Conservation (phyloP, 2,329 filamentous ascomycete genomes). For the Zalaria obscura region DNA sequence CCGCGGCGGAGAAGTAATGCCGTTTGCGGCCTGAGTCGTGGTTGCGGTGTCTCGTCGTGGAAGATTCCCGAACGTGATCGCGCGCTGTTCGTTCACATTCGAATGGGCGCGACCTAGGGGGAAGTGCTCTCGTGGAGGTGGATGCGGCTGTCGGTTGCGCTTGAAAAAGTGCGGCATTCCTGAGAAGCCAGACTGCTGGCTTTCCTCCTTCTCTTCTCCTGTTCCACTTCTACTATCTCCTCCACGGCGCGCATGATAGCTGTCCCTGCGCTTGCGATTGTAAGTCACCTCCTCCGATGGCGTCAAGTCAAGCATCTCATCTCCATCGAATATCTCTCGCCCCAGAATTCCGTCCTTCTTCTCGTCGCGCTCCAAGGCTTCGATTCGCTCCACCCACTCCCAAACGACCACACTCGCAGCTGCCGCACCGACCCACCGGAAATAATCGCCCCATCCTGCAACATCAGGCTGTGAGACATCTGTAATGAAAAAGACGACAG, state of each 20-base stretch:
- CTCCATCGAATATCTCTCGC: constrained; percentile 81
- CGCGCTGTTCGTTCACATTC: constrained; percentile 3
- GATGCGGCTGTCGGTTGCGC: constrained; percentile 8
- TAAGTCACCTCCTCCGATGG: constrained; percentile 42
- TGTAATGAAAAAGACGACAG: constrained; percentile 83
- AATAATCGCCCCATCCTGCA: constrained; percentile 88
- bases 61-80: constrained; percentile 9
- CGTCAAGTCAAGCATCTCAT: constrained; percentile 71
- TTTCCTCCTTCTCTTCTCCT: constrained; percentile 8
- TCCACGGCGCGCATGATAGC: constrained; percentile 10
- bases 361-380: constrained; percentile 81
- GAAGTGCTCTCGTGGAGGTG: constrained; percentile 13
- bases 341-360: constrained; percentile 88
- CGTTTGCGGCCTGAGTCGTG: constrained; percentile 6
- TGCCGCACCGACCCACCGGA: constrained; percentile 88
- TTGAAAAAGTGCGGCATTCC: constrained; percentile 12
- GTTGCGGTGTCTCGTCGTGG: constrained; percentile 7
- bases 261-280: constrained; percentile 7
- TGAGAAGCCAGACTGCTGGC: constrained; percentile 7
- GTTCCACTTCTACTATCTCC: constrained; percentile 10
- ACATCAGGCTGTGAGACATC: constrained; percentile 78
- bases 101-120: constrained; percentile 19
- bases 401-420: constrained; percentile 93
- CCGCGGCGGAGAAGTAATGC: constrained; percentile 28
- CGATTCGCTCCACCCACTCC: constrained; percentile 95